Base-by-base conservation (phyloP, 1,139 yeast species). In the Pichia sp. region DNA sequence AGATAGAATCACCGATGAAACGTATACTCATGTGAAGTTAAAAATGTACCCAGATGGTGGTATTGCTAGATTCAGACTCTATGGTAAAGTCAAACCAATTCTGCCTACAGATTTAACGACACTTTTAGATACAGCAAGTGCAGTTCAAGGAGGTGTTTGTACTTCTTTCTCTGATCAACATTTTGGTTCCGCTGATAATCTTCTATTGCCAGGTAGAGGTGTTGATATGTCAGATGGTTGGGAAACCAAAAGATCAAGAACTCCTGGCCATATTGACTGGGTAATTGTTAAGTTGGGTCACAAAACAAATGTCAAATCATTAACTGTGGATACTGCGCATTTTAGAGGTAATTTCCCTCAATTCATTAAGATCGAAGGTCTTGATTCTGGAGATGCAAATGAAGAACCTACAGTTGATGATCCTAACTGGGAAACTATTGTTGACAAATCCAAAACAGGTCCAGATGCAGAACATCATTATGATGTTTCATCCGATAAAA, bases 11-110 rank as follows among this genome's bases (percentile, higher is more conserved):
- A 84, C 95, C 22, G 63, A 64, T 11, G 63, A 70, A 39, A 72
- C 73, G 36, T 89, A 74, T 65, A 84, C 93, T 31, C 93, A 85
- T 59, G 82, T 81, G 28, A 74, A 89, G 55, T 72, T 89, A 55
- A 79, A 80, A 65, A 86, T 86, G 95, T 89, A 83, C 63, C 95
- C 97, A 23, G 97, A 89, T 59, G 97, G 97, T 38, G 97, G 97
- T 28, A 88, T 89, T 64, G 96, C 97, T 7, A 73, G 97, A 51
- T 89, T 89, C 68, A 74, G 95, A 58, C 71, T 86, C 42, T 89
- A 83, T 59, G 97, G 97, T 17, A 66, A 71, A 32, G 95, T 89
- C 7, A 66, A 76, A 10, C 86, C 95, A 14, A 70, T 79, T 28
- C 64, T 72, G 48, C 77, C 85, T 11, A 58, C 61, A 34, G 76